Percentiles rank a stretch among this genome's conserved stretches.
Evolutionary conservation across 352 stramenopile species (phyloP).

Genomic region (Globisporangium polare): DNA sequence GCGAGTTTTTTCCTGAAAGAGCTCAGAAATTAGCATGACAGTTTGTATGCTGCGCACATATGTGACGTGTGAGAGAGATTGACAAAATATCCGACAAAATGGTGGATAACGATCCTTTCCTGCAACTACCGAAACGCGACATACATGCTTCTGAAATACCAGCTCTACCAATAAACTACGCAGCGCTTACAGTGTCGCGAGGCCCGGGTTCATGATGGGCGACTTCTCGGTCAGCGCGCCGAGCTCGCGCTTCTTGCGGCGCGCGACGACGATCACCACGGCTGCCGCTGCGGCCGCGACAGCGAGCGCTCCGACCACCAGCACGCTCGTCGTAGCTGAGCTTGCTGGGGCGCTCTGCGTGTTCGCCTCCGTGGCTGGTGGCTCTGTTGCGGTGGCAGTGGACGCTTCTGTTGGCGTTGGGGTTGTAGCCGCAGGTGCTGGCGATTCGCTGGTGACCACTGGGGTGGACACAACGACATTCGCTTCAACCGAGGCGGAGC

Average conservation of each 20-base stretch:
- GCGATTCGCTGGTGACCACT: neutral
- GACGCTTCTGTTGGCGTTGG: neutral
- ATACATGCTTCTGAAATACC: neutral
- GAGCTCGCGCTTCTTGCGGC: conserved; percentile 28
- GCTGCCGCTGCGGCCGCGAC: conserved; percentile 13
- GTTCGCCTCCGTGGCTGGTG: neutral
- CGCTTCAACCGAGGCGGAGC: neutral
- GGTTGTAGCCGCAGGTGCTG: neutral
- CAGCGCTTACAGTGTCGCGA: conserved; percentile 17
- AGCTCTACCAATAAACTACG: neutral
- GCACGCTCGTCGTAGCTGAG: conserved; percentile 3
- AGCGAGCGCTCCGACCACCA: conserved; percentile 18
- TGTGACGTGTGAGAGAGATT: neutral
- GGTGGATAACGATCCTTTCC: neutral
- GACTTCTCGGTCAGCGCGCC: conserved; percentile 26
- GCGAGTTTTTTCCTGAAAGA: neutral
- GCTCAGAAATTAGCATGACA: neutral
- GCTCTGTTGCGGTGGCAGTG: neutral
- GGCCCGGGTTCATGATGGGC: conserved; percentile 16
- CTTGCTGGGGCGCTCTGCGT: conserved; percentile 2
- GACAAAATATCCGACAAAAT: neutral
- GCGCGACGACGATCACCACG: conserved; percentile 27
- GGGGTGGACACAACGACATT: neutral
- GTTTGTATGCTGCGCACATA: neutral
- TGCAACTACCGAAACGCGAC: neutral